phyloP scores from a whole-genome alignment of 352 stramenopile genomes.

The Globisporangium cederbergense region DNA sequence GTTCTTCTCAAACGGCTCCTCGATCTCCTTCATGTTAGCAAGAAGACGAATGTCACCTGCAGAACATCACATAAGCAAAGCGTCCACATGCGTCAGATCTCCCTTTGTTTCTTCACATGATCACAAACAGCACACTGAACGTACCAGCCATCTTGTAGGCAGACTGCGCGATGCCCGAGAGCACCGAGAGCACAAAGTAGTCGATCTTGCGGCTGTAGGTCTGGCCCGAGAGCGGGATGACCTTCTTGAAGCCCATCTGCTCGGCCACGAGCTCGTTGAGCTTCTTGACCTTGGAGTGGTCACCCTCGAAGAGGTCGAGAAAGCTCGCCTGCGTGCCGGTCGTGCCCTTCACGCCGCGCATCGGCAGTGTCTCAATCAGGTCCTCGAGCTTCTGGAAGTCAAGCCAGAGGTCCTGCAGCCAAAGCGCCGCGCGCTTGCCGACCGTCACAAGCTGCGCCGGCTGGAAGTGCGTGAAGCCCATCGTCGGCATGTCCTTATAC shows the following conservation, averaged over 20 bases:
- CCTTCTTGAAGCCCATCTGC: slow-evolving; percentile 97
- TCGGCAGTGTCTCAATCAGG: slow-evolving; percentile 95
- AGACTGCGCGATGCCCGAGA: slow-evolving; percentile 96
- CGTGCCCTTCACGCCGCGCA: slow-evolving; percentile 98
- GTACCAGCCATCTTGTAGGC: slow-evolving; percentile 98
- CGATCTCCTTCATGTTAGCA: slow-evolving; percentile 99
- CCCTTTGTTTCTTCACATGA: no score
- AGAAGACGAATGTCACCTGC: slow-evolving; percentile 96
- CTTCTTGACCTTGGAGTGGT: slow-evolving; percentile 96
- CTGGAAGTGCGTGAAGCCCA: slow-evolving; percentile 99
- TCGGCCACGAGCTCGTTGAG: slow-evolving; percentile 95
- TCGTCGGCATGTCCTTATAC: slow-evolving; percentile 96
- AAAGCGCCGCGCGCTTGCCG: slow-evolving; percentile 96
- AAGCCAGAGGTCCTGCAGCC: slow-evolving; percentile 97
- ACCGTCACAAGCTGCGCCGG: slow-evolving; percentile 98
- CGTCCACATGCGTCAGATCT: background rate
- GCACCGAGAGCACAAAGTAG: slow-evolving; percentile 93
- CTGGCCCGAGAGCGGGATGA: slow-evolving; percentile 97
- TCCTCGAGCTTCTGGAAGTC: slow-evolving; percentile 95
- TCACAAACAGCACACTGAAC: background rate
- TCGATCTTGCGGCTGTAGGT: slow-evolving; percentile 99
- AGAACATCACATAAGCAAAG: no score
- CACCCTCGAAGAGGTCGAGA: slow-evolving; percentile 97
- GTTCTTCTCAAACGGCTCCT: slow-evolving; percentile 93
- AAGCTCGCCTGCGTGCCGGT: slow-evolving; percentile 99